Evolutionary conservation across 2,329 filamentous ascomycete species (phyloP).

Genomic region (Penicillium hesseltinei): DNA sequence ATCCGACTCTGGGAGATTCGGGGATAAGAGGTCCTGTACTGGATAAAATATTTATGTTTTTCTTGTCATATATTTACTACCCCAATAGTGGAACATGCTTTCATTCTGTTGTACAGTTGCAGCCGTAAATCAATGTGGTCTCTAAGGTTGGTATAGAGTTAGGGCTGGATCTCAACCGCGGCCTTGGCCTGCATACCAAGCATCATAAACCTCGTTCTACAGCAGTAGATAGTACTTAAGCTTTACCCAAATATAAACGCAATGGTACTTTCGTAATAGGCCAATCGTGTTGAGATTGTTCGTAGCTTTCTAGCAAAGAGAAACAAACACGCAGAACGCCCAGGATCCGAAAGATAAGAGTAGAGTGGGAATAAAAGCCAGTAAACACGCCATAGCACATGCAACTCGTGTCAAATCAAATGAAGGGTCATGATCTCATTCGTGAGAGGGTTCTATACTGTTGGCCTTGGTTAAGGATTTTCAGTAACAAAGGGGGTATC

Average conservation of each 20-base stretch:
- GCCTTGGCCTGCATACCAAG: not conserved
- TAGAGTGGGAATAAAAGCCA: not conserved
- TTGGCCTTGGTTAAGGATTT: constrained; percentile 2
- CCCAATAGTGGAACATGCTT: not conserved
- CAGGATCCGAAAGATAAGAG: not conserved
- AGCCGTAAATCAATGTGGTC: not conserved
- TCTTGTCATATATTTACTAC: constrained; percentile 4
- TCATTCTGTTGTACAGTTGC: not conserved
- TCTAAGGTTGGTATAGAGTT: not conserved
- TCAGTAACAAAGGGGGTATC: constrained; percentile 14
- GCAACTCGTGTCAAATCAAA: not conserved
- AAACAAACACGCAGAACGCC: constrained; percentile 1
- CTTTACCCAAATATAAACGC: not conserved
- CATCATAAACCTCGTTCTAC: too few relatives aligned
- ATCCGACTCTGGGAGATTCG: constrained; percentile 89
- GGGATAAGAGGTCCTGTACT: constrained; percentile 48
- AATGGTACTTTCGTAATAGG: not conserved
- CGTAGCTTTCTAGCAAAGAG: not conserved
- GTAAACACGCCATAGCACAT: constrained; percentile 4
- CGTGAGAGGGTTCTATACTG: constrained; percentile 8
- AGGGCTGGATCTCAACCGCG: not conserved
- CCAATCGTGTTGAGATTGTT: not conserved
- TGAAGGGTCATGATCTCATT: constrained; percentile 14
- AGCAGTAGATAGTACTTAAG: not conserved
- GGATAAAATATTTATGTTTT: constrained; percentile 8